Evolutionary conservation across 352 stramenopile genomes (phyloP).

Genomic region (Phytophthora melonis): DNA sequence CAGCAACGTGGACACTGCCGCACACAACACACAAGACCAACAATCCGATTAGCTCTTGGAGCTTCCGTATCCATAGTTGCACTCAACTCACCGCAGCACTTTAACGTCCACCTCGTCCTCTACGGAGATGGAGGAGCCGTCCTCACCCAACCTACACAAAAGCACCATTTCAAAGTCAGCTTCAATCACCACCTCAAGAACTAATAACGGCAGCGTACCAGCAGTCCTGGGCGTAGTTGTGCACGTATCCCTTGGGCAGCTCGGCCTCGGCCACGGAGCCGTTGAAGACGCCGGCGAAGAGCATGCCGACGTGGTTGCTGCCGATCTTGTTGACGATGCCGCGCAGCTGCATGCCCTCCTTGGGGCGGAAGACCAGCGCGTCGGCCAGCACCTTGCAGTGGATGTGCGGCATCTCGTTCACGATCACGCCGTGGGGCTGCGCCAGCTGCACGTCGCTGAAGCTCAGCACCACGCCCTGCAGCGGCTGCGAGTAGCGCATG

Average conservation of each 20-base stretch:
- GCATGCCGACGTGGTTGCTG: conserved; percentile 87
- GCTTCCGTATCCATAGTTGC: not conserved
- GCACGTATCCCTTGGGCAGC: conserved; percentile 77
- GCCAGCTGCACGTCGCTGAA: conserved; percentile 77
- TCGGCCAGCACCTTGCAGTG: conserved; percentile 80
- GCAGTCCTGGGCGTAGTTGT: conserved; percentile 83
- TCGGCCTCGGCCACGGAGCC: conserved; percentile 80
- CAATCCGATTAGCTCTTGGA: conserved; percentile 20
- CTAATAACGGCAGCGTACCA: conserved; percentile 53
- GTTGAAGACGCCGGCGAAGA: conserved; percentile 87
- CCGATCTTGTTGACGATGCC: conserved; percentile 87
- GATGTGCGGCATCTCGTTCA: conserved; percentile 89
- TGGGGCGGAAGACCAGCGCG: conserved; percentile 78
- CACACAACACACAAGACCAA: not conserved
- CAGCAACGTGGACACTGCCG: conserved; percentile 67
- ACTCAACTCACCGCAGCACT: conserved; percentile 56
- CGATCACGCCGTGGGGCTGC: conserved; percentile 66
- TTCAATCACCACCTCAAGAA: conserved; percentile 1
- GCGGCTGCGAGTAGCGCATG: conserved; percentile 83
- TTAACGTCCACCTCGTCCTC: conserved; percentile 74
- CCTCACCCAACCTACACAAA: conserved; percentile 53
- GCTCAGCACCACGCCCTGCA: conserved; percentile 77
- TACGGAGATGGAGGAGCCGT: conserved; percentile 68
- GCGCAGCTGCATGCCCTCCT: conserved; percentile 68
- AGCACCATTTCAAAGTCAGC: conserved; percentile 6